Evolutionary conservation across 306 rosid species (phyloP).

Genomic region (Spatholobus suberectus): DNA sequence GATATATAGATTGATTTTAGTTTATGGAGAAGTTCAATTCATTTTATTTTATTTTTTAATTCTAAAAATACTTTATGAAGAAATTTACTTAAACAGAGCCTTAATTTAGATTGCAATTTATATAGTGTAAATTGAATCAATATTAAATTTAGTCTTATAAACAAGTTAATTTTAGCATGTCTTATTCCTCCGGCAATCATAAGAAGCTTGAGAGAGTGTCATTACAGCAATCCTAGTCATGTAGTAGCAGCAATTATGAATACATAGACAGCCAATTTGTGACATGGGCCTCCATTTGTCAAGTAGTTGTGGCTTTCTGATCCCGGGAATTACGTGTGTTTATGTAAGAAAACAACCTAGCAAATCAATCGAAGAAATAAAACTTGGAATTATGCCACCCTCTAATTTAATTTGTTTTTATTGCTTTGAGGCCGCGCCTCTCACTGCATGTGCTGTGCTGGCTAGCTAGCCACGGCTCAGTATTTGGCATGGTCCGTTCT

Average conservation of each 20-base stretch:
- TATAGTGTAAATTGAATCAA: not conserved
- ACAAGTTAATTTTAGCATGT: not conserved
- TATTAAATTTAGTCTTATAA: not conserved
- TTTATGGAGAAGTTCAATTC: too few species aligned
- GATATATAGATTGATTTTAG: too few species aligned
- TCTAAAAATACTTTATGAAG: too few species aligned
- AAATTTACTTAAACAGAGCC: too few species aligned
- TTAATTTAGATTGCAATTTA: not conserved
- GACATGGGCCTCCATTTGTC: constrained; percentile 1
- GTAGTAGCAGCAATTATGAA: not conserved
- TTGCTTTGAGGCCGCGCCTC: constrained; percentile 7
- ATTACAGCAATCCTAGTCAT: not conserved
- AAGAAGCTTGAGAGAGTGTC: not conserved
- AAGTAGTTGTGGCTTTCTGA: not conserved
- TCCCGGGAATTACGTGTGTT: constrained; percentile 14
- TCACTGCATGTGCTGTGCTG: constrained; percentile 6
- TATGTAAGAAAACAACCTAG: constrained; percentile 2
- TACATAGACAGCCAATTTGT: not conserved
- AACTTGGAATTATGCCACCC: not conserved
- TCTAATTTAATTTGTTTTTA: constrained; percentile 6
- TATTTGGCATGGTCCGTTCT: not conserved
- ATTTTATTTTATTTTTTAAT: too few species aligned
- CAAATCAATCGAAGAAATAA: not conserved
- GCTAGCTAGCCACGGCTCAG: not conserved
- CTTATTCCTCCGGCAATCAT: not conserved